Base-by-base conservation (phyloP, 208 protist genomes). In the Trypanosoma cruzi region DNA sequence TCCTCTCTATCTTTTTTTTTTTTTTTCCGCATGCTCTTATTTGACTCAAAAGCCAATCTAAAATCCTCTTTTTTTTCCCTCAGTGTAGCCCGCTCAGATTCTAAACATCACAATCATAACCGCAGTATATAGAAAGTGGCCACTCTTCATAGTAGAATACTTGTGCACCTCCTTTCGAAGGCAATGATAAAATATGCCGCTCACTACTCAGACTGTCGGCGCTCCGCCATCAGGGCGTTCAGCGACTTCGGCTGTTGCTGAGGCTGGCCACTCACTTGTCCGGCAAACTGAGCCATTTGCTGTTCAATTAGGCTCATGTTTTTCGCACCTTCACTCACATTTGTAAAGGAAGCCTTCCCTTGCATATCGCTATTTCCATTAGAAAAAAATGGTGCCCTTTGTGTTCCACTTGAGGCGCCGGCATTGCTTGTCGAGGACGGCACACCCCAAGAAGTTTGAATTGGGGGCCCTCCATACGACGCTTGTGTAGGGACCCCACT, bases 151-250 rank as follows among this genome's bases (percentile, higher is more conserved):
- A 64, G 7, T 34, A 36, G n/a, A 57, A 31, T 58, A 20, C 48
- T 28, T 32, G 6, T 44, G 34, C 28, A n/a, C 22, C 34, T 14
- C 26, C 52, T n/a, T 28, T 53, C 24, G 14, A 20, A 32, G 3
- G 48, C 14, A 50, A 36, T 10, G 28, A 28, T 29, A 6, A 16
- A 11, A 29, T 81, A 32, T 64, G 57, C 52, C 73, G 59, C 32
- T n/a, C 53, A 42, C 40, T 77, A 71, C 22, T 71, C 18, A 61
- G n/a, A 40, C 42, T 11, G 18, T 29, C 64, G 63, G 40, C 64
- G 57, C 31, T 64, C 71, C 20, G 71, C 56, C 71, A 77, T 67
- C 34, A 77, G 34, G 24, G 40, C 56, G 52, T 77, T 58, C 42
- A 77, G 57, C 1, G 64, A 71, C 31, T 59, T 71, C 10, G 60